These are phyloP conservation scores for Mycosphaerella sp. DNA, from an alignment of 2,329 filamentous ascomycete genomes.

Conservation along the genomic window DNA sequence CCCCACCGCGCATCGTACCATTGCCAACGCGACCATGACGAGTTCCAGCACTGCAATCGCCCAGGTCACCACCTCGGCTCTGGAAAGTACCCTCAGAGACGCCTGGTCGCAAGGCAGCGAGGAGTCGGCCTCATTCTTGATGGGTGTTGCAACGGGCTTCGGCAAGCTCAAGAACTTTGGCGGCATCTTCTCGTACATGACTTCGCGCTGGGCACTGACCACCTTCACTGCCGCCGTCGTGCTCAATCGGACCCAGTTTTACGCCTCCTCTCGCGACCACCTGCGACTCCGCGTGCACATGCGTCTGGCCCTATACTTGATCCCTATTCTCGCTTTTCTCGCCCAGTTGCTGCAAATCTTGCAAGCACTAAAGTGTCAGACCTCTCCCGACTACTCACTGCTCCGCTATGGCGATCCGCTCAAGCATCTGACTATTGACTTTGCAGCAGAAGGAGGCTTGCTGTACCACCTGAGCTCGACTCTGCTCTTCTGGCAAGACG, in stretches of 20 bases:
- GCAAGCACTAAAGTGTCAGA: conserved; percentile 88
- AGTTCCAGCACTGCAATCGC: conserved; percentile 38
- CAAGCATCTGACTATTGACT: conserved; percentile 41
- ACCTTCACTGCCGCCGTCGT: conserved; percentile 82
- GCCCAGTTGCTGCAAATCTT: conserved; percentile 64
- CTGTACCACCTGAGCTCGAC: conserved; percentile 66
- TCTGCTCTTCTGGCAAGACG: conserved; percentile 66
- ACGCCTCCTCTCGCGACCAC: conserved; percentile 77
- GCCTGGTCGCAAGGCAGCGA: conserved; percentile 24
- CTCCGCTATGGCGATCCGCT: conserved; percentile 43
- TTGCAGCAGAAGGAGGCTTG: conserved; percentile 56
- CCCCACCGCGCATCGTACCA: conserved; percentile 45
- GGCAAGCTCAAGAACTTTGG: conserved; percentile 57
- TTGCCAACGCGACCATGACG: conserved; percentile 36
- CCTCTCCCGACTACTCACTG: conserved; percentile 45
- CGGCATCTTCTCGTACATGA: conserved; percentile 83
- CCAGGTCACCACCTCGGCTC: conserved; percentile 37
- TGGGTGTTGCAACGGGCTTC: conserved; percentile 24
- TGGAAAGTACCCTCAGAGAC: conserved; percentile 24
- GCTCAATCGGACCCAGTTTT: conserved; percentile 87
- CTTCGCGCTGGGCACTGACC: conserved; percentile 83
- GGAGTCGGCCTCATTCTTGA: conserved; percentile 24
- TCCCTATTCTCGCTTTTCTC: conserved; percentile 64
- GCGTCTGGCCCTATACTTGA: conserved; percentile 61
- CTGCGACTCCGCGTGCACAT: conserved; percentile 68